Base-by-base conservation (phyloP, 495 filamentous ascomycete species). In the Astrocystis sublimbata region DNA sequence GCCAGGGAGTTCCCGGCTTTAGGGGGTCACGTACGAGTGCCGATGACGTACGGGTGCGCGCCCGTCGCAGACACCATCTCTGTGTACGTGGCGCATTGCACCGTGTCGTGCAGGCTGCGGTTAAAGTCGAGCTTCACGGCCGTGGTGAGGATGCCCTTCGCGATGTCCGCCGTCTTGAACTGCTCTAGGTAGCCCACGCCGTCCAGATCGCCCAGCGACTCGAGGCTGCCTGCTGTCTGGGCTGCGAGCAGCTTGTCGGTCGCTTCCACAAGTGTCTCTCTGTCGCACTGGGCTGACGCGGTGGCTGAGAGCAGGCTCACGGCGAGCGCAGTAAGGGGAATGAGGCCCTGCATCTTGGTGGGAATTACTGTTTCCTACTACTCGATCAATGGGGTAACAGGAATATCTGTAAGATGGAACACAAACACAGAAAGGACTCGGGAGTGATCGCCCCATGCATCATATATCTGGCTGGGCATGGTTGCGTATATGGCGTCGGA, bases 31-130 rank as follows among this genome's bases (percentile, higher is more conserved):
- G n/a, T n/a, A n/a, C n/a, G 81, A 7, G 74, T 78, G 43, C 77
- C 79, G 54, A 83, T 71, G 26, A 84, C 81, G 64, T 82, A 79
- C 3, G 79, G 82, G 51, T 75, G 69, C 13, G 67, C 35, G 3
- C 33, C 45, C 59, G 76, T 71, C 26, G 80, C 78, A 17, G 75
- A 72, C 50, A 83, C 73, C 54, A 82, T 66, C 62, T 84, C 82
- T 41, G 75, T 81, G 76, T 78, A 84, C 52, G 79, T 81, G 12
- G 79, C 79, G 73, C 81, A 84, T 26, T 73, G 71, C 2, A 71
- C 75, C 31, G 75, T 78, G 72, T 84, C 82, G 68, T 76, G 73
- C 54, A 70, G 69, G 67, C 70, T 76, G 42, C 79, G 76, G 69
- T 72, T 77, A 73, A 81, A 80, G 72, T 76, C 76, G 60, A 83